Conservation (phyloP, 1,284 basidiomycete species). For the Ustilago tritici region DNA sequence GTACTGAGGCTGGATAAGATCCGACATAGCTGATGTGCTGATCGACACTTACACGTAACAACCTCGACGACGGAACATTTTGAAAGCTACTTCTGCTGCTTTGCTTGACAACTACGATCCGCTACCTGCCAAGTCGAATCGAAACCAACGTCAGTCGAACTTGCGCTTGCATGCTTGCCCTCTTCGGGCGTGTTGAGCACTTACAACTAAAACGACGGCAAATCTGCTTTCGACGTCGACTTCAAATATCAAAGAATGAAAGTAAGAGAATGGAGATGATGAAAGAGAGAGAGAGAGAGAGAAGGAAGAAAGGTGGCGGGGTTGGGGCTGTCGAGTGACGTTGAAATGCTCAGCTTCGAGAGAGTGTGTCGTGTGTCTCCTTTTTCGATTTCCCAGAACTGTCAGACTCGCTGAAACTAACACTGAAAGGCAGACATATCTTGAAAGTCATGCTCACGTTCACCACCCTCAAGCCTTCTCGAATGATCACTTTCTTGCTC, state of each 20-base stretch:
- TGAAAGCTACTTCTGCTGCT: constrained; percentile 1
- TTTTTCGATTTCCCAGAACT: not conserved
- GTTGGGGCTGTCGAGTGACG: no score
- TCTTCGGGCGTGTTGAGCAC: not conserved
- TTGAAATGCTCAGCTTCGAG: no score
- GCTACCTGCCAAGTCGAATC: not conserved
- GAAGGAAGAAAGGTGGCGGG: not conserved
- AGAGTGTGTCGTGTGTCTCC: constrained; percentile 7
- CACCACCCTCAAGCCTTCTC: not conserved
- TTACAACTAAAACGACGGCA: not conserved
- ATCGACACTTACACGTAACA: constrained; percentile 2
- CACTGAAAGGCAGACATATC: not conserved
- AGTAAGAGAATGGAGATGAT: not conserved
- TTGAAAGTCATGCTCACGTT: not conserved
- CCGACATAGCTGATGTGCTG: not conserved
- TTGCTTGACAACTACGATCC: constrained; percentile 1
- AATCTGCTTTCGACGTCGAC: not conserved
- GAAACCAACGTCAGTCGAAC: no score
- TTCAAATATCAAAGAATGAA: not conserved
- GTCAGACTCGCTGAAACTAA: not conserved
- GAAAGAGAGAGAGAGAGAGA: not conserved
- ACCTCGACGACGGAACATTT: constrained; percentile 9
- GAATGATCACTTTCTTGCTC: not conserved
- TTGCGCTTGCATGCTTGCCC: no score
- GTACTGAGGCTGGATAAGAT: not conserved